These are phyloP conservation scores for Phalaenopsis aphrodite DNA, from an alignment of 106 monocot species.

Conservation along the genomic window DNA sequence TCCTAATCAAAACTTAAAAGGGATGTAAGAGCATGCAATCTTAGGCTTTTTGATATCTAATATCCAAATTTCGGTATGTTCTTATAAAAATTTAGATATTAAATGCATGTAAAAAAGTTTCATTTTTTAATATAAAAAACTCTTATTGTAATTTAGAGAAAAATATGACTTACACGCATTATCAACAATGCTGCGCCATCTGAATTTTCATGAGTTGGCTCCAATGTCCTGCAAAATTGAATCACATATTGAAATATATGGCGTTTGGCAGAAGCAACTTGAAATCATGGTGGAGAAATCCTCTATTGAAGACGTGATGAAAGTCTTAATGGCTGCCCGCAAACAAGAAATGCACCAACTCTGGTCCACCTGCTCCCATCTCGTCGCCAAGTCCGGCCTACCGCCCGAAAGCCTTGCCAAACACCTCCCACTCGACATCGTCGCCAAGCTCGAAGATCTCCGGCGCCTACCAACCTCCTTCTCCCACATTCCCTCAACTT, in stretches of 20 bases:
- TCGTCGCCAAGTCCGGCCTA: slow-evolving; percentile 83
- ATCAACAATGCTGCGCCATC: no score
- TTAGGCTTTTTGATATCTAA: no score
- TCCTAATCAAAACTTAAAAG: no score
- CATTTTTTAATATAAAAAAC: no score
- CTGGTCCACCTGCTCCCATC: slow-evolving; percentile 78
- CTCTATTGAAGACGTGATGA: slow-evolving; percentile 94
- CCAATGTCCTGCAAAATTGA: no score
- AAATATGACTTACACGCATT: no score
- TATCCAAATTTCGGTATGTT: no score
- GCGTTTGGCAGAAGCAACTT: slow-evolving; percentile 61
- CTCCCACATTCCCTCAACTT: slow-evolving; percentile 14
- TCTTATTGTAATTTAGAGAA: no score
- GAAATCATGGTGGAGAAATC: slow-evolving; percentile 86
- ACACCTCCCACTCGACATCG: slow-evolving; percentile 84
- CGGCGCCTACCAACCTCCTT: slow-evolving; percentile 24
- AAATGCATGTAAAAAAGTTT: no score
- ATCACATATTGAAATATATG: not conserved
- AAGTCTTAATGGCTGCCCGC: slow-evolving; percentile 71
- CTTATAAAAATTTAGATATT: no score
- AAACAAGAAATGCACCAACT: slow-evolving; percentile 90
- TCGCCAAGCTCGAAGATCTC: slow-evolving; percentile 78
- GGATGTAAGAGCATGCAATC: no score
- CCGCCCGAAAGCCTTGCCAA: slow-evolving; percentile 86
- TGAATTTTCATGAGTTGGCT: no score